phyloP scores from a whole-genome alignment of 2,329 filamentous ascomycete genomes.

The Blastomyces parvus region DNA sequence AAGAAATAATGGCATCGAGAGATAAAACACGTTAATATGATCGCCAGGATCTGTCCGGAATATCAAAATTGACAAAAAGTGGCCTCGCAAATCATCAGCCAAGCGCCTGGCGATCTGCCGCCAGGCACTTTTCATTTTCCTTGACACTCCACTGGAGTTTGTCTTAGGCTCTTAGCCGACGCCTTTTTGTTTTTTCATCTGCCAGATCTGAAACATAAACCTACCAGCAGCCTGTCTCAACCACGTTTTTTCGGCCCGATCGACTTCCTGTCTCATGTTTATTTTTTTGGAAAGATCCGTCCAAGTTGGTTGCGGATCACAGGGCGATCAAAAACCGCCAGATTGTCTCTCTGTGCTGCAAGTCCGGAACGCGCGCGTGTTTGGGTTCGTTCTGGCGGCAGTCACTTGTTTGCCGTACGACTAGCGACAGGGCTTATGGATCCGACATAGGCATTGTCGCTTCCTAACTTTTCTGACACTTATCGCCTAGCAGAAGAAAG shows the following conservation, averaged over 20 bases:
- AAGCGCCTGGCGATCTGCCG: background rate
- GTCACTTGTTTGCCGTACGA: too few relatives aligned
- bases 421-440: too few relatives aligned
- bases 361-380: background rate
- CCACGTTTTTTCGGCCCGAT: conserved; percentile 1
- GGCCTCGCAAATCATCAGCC: background rate
- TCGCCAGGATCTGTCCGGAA: background rate
- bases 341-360: background rate
- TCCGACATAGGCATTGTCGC: too few relatives aligned
- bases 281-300: background rate
- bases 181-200: background rate
- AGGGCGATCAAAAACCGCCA: background rate
- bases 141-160: background rate
- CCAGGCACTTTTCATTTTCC: background rate
- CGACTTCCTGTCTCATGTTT: background rate
- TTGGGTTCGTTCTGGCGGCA: background rate
- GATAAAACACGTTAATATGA: background rate
- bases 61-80: too few relatives aligned
- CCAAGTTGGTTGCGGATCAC: background rate
- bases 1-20: background rate
- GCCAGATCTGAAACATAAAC: conserved; percentile 4
- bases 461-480: too few relatives aligned
- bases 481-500: too few relatives aligned
- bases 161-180: background rate
- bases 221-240: background rate